Base-by-base conservation (phyloP, 23 red algal genomes). In the Gracilaria vermiculophylla region DNA sequence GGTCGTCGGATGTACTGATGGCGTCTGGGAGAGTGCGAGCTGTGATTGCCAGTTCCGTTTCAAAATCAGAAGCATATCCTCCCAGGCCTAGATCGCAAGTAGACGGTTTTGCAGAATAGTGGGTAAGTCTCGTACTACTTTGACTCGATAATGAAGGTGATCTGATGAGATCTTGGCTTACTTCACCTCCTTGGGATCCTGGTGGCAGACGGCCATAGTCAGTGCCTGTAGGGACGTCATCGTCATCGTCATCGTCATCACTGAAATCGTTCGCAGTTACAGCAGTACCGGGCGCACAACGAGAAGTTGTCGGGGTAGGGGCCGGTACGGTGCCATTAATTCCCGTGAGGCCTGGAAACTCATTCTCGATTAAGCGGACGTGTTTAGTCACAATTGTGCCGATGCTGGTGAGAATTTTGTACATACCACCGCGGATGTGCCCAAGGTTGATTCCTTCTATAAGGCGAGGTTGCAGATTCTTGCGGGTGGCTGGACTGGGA, bases 1-100 rank as follows among this genome's bases (percentile, higher is more conserved):
- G 83, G 11, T 76, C 83, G 71, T 77, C 64, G 10, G 15, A 42
- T 9, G 66, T 87, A 20, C 66, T 87, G 54, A 75, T 75, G 21
- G 11, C 29, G 1, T 19, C 13, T 58, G 83, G 83, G 11, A 77
- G 20, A 20, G 21, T 5, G 3, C 52, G 52, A 19, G 52, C 20
- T 4, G 13, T 4, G 13, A 19, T n/a, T 55, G 3, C 16, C 3
- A 19, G 16, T 55, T 16, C 20, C n/a, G n/a, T n/a, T 16, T 23
- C 3, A 19, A 4, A 55, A 23, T 55, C 43, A 47, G 5, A 5
- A 47, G 43, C 6, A 47, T 47, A 47, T 12, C 12, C 12, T 47
- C n/a, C n/a, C n/a, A n/a, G n/a, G n/a, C n/a, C n/a, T n/a, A n/a
- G n/a, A n/a, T n/a, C n/a, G n/a, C n/a, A n/a, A n/a, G n/a, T n/a